A percentile compares a stretch with the other conserved stretches of the same genome.
phyloP scores from a whole-genome alignment of 192 early-diverging fungal species.

The Thamnidium elegans region DNA sequence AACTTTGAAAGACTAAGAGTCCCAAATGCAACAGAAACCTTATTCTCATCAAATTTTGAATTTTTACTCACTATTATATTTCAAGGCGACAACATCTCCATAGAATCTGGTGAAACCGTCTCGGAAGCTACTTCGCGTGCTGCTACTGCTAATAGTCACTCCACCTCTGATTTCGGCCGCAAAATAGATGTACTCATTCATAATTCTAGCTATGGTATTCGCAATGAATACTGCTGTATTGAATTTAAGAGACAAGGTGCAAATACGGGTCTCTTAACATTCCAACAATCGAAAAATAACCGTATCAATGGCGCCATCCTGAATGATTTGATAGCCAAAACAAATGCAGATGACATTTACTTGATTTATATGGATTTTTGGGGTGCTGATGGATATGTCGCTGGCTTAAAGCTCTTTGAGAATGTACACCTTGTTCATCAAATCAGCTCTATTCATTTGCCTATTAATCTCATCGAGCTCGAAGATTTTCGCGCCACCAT shows the following conservation, averaged over 20 bases:
- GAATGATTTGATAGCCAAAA: conserved; percentile 3
- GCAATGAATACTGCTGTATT: background rate
- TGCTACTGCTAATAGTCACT: conserved; percentile 8
- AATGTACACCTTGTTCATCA: conserved; percentile 6
- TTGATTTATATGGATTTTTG: conserved; percentile 14
- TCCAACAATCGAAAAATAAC: background rate
- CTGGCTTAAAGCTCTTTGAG: conserved; percentile 7
- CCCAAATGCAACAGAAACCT: conserved; percentile 15
- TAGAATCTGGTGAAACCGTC: conserved; percentile 8
- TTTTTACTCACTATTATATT: conserved; percentile 5
- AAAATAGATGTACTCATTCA: background rate
- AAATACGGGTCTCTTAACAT: background rate
- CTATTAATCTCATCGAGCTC: conserved; percentile 3
- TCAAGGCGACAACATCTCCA: conserved; percentile 10
- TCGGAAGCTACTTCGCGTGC: conserved; percentile 3
- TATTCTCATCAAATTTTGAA: conserved; percentile 11
- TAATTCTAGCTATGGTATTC: background rate
- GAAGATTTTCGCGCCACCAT: conserved; percentile 13
- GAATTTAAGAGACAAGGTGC: conserved; percentile 4
- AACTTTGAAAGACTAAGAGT: conserved; percentile 17
- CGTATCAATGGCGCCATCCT: conserved; percentile 1
- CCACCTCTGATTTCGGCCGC: conserved; percentile 4
- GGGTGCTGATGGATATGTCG: conserved; percentile 8
- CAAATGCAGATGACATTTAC: conserved; percentile 14
- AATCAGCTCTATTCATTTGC: conserved; percentile 11